Conservation (phyloP, 306 rosid genomes). For the Fragaria vesca region DNA sequence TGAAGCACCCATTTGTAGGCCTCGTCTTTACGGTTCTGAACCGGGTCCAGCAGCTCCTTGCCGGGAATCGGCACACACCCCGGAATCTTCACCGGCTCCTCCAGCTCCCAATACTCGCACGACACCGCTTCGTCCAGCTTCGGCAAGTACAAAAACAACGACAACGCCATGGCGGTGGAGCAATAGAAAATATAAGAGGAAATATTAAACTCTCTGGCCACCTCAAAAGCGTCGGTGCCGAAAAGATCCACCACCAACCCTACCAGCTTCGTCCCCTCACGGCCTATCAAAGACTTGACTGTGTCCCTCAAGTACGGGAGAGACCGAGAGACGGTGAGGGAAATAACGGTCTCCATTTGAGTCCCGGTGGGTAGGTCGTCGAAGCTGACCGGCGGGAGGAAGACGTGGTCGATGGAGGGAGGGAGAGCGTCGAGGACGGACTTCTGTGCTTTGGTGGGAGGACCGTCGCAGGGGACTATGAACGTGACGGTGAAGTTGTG, state of each 20-base stretch:
- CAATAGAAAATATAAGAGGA: constrained; percentile 48
- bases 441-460: constrained; percentile 52
- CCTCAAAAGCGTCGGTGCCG: constrained; percentile 55
- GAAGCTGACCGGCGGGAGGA: constrained; percentile 43
- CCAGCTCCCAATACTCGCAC: constrained; percentile 44
- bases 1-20: constrained; percentile 52
- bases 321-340: constrained; percentile 47
- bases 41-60: constrained; percentile 46
- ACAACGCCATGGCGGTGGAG: constrained; percentile 45
- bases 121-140: constrained; percentile 37
- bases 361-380: constrained; percentile 30
- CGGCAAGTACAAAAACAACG: constrained; percentile 43
- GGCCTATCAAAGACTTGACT: constrained; percentile 5
- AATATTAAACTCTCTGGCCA: constrained; percentile 38
- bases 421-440: constrained; percentile 47
- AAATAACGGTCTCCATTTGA: constrained; percentile 35
- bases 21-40: constrained; percentile 55
- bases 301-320: constrained; percentile 16
- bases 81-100: constrained; percentile 51
- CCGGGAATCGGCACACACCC: constrained; percentile 60
- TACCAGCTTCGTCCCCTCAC: constrained; percentile 1
- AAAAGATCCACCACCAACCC: constrained; percentile 56
- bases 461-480: constrained; percentile 51
- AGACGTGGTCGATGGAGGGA: constrained; percentile 23
- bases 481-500: constrained; percentile 41